Conservation (phyloP, 2,329 filamentous ascomycete species). For the Helminthosporium solani region DNA sequence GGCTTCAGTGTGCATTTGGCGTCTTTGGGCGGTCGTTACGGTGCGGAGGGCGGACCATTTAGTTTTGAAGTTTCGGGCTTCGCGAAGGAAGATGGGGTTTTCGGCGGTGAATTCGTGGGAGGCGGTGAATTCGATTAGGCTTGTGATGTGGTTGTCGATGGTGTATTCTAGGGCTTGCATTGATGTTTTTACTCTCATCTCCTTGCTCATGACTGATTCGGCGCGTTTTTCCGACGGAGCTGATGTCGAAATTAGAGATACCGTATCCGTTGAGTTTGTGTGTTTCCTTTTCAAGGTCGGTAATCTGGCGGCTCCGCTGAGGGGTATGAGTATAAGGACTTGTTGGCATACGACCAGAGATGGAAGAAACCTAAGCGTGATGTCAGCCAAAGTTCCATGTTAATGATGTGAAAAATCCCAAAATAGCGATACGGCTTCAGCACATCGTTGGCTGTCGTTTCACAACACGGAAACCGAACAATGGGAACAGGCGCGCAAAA, state of each 20-base stretch:
- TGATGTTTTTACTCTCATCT: slow-evolving; percentile 36
- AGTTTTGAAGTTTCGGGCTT: slow-evolving; percentile 41
- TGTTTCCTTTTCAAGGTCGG: slow-evolving; percentile 2
- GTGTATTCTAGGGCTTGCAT: slow-evolving; percentile 41
- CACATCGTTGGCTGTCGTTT: background rate
- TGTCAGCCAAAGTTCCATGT: slow-evolving; percentile 7
- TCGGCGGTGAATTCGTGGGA: slow-evolving; percentile 41
- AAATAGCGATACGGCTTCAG: background rate
- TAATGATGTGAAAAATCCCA: background rate
- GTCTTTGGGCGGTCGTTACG: slow-evolving; percentile 34
- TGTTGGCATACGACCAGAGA: slow-evolving; percentile 41
- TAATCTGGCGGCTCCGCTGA: slow-evolving; percentile 30
- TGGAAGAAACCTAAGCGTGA: slow-evolving; percentile 34
- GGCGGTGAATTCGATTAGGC: slow-evolving; percentile 40
- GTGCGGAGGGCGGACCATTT: slow-evolving; percentile 31
- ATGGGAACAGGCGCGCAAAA: background rate
- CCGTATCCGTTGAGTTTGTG: slow-evolving; percentile 22
- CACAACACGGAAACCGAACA: background rate
- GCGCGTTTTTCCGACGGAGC: slow-evolving; percentile 24
- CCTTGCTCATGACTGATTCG: slow-evolving; percentile 23
- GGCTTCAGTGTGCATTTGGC: slow-evolving; percentile 41
- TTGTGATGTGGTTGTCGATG: slow-evolving; percentile 38
- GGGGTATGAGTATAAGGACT: slow-evolving; percentile 39
- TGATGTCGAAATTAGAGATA: slow-evolving; percentile 30
- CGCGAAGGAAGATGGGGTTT: slow-evolving; percentile 42